These are phyloP conservation scores for Russula lepida DNA, from an alignment of 768 basidiomycete species.

Conservation along the genomic window DNA sequence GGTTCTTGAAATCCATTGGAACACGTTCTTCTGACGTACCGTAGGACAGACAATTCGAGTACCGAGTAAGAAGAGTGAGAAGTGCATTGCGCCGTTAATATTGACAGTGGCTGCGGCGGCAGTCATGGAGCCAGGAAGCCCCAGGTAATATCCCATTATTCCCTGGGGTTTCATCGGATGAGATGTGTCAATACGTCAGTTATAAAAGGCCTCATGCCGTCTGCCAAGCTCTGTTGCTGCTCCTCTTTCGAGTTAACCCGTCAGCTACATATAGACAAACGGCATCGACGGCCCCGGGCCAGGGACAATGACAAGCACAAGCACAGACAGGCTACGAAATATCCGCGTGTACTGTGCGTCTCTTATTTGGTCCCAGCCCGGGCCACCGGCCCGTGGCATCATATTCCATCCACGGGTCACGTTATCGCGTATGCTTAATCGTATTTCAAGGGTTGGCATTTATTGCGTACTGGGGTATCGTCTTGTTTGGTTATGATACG, in stretches of 20 bases:
- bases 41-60: too few species aligned
- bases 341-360: constrained; percentile 58
- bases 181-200: not conserved
- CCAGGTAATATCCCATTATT: not conserved
- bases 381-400: too few species aligned
- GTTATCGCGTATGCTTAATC: not conserved
- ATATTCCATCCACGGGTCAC: too few species aligned
- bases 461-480: constrained; percentile 67
- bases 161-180: not conserved
- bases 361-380: too few species aligned
- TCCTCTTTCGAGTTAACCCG: not conserved
- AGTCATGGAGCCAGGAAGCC: not conserved
- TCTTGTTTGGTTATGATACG: constrained; percentile 81
- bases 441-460: constrained; percentile 53
- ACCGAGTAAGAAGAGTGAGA: not conserved
- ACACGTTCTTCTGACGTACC: too few species aligned
- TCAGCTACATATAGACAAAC: too few species aligned
- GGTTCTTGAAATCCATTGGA: too few species aligned
- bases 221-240: not conserved
- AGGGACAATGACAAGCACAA: too few species aligned
- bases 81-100: not conserved
- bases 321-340: constrained; percentile 37
- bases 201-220: not conserved
- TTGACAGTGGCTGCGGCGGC: not conserved
- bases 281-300: too few species aligned